Conservation (phyloP, 768 basidiomycete species). For the Lactarius indigo region DNA sequence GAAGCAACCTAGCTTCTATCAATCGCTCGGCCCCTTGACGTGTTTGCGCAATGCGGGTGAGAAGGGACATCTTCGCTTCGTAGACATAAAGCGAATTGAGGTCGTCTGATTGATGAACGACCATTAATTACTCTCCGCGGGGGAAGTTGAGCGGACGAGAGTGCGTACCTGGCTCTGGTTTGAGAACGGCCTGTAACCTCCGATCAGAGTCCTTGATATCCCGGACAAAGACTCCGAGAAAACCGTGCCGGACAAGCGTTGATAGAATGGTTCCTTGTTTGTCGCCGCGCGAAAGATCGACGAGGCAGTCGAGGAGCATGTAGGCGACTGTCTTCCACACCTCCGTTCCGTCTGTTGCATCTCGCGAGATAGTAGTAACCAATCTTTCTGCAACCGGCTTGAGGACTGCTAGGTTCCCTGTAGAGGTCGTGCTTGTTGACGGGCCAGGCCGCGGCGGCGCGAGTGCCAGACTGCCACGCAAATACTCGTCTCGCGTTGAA, state of each 20-base stretch:
- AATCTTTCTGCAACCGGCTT: slow-evolving; percentile 69
- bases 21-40: slow-evolving; percentile 81
- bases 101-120: slow-evolving; percentile 53
- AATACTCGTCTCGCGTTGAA: slow-evolving; percentile 24
- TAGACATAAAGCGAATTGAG: slow-evolving; percentile 91
- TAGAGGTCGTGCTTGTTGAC: slow-evolving; percentile 28
- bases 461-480: slow-evolving; percentile 12
- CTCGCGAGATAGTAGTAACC: slow-evolving; percentile 70
- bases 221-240: slow-evolving; percentile 74
- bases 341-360: slow-evolving; percentile 92
- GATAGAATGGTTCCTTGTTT: slow-evolving; percentile 61
- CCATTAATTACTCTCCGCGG: background rate
- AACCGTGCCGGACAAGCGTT: slow-evolving; percentile 67
- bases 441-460: slow-evolving; percentile 31
- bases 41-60: slow-evolving; percentile 80
- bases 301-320: slow-evolving; percentile 79
- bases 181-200: slow-evolving; percentile 69
- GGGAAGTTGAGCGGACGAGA: background rate
- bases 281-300: slow-evolving; percentile 66
- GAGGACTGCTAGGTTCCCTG: slow-evolving; percentile 62
- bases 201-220: slow-evolving; percentile 81
- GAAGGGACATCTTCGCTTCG: slow-evolving; percentile 89
- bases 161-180: slow-evolving; percentile 81
- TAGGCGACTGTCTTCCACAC: slow-evolving; percentile 98
- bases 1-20: slow-evolving; percentile 71